A percentile compares a stretch with the other conserved stretches of the same genome.
Evolutionary conservation across 2,329 filamentous ascomycete genomes (phyloP).

Genomic region (Ramichloridium luteum): DNA sequence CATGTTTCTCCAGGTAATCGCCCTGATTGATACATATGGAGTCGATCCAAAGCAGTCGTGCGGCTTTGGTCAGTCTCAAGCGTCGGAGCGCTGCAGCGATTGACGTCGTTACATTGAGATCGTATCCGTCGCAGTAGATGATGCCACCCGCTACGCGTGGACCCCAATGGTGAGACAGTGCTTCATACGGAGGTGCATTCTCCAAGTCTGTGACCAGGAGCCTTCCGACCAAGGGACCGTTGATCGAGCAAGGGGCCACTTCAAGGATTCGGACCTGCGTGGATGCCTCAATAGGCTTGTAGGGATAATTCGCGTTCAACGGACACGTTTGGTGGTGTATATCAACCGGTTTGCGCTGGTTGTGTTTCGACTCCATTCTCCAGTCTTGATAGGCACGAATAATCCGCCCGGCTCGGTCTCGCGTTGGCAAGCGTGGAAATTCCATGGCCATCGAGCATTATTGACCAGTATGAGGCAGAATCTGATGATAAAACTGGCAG

Average conservation of each 20-base stretch:
- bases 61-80: slow-evolving; percentile 1
- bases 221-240: background rate
- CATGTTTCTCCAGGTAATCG: slow-evolving; percentile 4
- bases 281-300: background rate
- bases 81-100: background rate
- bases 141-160: slow-evolving; percentile 1
- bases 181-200: slow-evolving; percentile 2
- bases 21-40: slow-evolving; percentile 10
- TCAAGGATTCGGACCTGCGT: background rate
- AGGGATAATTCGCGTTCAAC: background rate
- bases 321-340: background rate
- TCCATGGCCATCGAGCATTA: slow-evolving; percentile 1
- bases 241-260: background rate
- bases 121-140: slow-evolving; percentile 3
- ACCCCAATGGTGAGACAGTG: slow-evolving; percentile 6
- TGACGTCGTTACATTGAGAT: slow-evolving; percentile 2
- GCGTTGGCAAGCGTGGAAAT: background rate
- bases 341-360: background rate
- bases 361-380: background rate
- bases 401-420: background rate
- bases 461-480: background rate
- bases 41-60: slow-evolving; percentile 6
- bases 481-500: background rate
- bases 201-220: background rate
- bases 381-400: background rate